These are phyloP conservation scores for Schwanniomyces polymorphus DNA, from an alignment of 805 yeast genomes.

Conservation along the genomic window DNA sequence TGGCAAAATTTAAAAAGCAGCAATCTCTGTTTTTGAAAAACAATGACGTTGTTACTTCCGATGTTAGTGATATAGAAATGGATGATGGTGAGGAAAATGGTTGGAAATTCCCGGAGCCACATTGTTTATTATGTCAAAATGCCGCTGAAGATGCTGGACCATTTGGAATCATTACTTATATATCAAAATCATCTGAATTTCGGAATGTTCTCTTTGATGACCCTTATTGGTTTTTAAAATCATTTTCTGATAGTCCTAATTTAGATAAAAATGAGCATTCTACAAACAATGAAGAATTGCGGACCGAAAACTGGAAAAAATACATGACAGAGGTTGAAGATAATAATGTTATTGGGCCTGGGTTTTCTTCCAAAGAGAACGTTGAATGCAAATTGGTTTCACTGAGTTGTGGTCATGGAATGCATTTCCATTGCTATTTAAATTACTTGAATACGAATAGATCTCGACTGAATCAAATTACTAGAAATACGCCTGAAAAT, in stretches of 20 bases:
- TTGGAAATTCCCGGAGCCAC: constrained; percentile 73
- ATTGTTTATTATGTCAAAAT: constrained; percentile 82
- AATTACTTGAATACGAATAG: constrained; percentile 60
- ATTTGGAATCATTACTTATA: constrained; percentile 71
- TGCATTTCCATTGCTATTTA: constrained; percentile 78
- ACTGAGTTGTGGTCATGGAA: constrained; percentile 90
- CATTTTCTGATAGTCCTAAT: constrained; percentile 51
- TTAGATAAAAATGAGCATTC: constrained; percentile 36
- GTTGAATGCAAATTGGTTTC: constrained; percentile 50
- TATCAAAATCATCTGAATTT: constrained; percentile 58
- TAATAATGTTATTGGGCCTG: constrained; percentile 63
- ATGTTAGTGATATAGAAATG: constrained; percentile 43
- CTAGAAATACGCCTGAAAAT: constrained; percentile 80
- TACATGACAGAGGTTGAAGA: constrained; percentile 38
- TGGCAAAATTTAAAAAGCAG: constrained; percentile 79
- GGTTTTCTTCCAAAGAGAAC: constrained; percentile 50
- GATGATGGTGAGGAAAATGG: constrained; percentile 36
- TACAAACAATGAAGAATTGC: constrained; percentile 10
- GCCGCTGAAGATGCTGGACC: constrained; percentile 63
- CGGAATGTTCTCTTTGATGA: constrained; percentile 65
- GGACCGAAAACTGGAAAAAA: constrained; percentile 33
- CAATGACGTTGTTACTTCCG: constrained; percentile 29
- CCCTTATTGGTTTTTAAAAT: constrained; percentile 63
- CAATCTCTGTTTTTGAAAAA: constrained; percentile 72
- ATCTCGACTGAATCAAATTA: constrained; percentile 65